Conservation (phyloP, 306 rosid species). For the barrel medic (Medicago truncatula) region MtrunA17r5.0-ANR NC_053042.1:38638001-38638500, state of each 20-base stretch:
- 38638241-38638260: constrained; percentile 93
- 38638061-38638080: constrained; percentile 98
- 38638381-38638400: constrained; percentile 71
- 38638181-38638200: constrained; percentile 94
- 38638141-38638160: constrained; percentile 32
- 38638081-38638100: constrained; percentile 95
- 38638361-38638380: constrained; percentile 96
- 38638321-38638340: constrained; percentile 99
- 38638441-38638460: neutral
- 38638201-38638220: constrained; percentile 95
- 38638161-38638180: constrained; percentile 30
- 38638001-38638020: constrained; percentile 10
- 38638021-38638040: constrained; percentile 63
- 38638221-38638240: constrained; percentile 85
- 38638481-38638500: constrained; percentile 1
- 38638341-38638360: constrained; percentile 99
- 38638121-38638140: constrained; percentile 42
- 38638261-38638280: constrained; percentile 83
- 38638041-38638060: constrained; percentile 97
- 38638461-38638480: constrained; percentile 35
- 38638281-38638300: constrained; percentile 89
- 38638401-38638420: constrained; percentile 14
- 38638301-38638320: constrained; percentile 98
- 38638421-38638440: constrained; percentile 17
- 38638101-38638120: constrained; percentile 53